Base-by-base conservation (phyloP, 179 eudicot species). In the Sideroxylon spinosum region DNA sequence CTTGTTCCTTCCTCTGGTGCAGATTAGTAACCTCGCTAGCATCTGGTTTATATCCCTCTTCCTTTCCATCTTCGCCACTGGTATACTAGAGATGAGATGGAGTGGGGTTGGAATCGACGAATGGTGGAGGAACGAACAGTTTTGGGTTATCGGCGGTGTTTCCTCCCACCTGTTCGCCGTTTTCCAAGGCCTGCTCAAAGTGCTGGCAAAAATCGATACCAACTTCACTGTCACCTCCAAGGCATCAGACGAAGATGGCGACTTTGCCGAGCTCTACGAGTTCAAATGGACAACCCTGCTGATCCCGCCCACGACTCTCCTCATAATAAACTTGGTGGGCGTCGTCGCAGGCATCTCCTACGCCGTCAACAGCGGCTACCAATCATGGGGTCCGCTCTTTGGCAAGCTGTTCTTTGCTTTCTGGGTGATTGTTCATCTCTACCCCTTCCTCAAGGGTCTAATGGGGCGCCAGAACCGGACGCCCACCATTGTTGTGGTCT, bases 81-180 rank as follows among this genome's bases (percentile, higher is more conserved):
- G 97, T 29, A 89, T 92, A 7, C 83, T 92, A 10, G 97, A 92
- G 79, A 90, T 92, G 94, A 82, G 94, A 76, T 92, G 97, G 97
- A 90, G 97, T 55, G 94, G 97, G 2, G 94, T 92, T 2, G 86
- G 91, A 28, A 90, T 92, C 12, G 97, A 92, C 12, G 97, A 92
- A 53, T 90, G 94, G 97, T 92, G 97, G 97, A 90, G 97, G 77
- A 92, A 92, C 52, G 97, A 92, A 80, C 97, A 92, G 78, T 92
- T 92, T 75, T 92, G 97, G 97, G 97, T 92, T 68, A 92, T 92
- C n/a, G 97, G 97, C 48, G 97, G 97, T 8, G 92, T 92, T 48
- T 92, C 97, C 0, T 80, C 97, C 50, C 97, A 92, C 73, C 88
- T 92, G 0, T 92, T 92, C 44, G 97, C 97, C 0, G 92, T 92